Evolutionary conservation across 176 grass and related monocot species (phyloP).

Genomic region (Rhipidocladum racemiflorum): DNA sequence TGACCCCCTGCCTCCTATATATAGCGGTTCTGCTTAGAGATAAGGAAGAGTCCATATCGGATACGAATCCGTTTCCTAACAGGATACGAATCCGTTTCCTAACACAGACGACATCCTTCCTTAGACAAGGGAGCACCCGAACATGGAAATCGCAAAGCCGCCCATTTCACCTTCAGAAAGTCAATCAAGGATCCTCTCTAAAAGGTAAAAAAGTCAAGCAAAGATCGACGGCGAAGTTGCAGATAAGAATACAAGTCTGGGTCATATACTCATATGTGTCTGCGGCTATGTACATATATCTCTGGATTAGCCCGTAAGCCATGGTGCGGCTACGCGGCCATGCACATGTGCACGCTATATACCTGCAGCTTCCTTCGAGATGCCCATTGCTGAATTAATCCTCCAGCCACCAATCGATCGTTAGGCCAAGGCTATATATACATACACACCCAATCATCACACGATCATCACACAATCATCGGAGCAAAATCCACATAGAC

Average conservation of each 20-base stretch:
- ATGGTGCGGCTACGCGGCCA: not conserved
- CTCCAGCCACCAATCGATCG: not conserved
- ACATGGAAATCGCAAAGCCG: not conserved
- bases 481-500: not conserved
- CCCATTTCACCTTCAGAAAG: not conserved
- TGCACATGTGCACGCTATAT: not conserved
- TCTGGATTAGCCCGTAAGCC: slow-evolving; percentile 24
- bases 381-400: not conserved
- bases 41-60: no score
- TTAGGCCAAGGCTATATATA: slow-evolving; percentile 19
- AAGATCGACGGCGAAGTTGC: not conserved
- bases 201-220: not conserved
- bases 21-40: no score
- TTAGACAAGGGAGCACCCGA: not conserved
- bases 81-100: no score
- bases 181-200: not conserved
- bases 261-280: no score
- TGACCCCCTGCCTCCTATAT: no score
- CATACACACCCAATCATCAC: not conserved
- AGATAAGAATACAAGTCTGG: not conserved
- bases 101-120: not conserved
- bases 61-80: no score
- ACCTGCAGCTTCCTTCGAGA: no score
- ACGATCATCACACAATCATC: not conserved
- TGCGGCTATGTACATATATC: not conserved